Conservation (phyloP, 331 rosid species). For the Quercus lobata region DNA sequence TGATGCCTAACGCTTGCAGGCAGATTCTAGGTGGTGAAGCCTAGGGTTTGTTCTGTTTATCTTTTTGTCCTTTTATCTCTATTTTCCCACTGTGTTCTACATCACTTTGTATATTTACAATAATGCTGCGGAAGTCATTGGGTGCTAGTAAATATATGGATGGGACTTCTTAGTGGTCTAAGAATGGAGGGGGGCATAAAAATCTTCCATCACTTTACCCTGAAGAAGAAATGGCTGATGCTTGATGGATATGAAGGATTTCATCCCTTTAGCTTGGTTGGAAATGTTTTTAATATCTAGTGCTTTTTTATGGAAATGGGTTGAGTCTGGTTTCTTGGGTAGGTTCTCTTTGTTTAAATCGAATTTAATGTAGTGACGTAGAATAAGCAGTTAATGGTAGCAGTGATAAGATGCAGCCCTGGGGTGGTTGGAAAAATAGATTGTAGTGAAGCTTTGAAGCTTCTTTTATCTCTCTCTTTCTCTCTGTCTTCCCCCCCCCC, state of each 20-base stretch:
- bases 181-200: not conserved
- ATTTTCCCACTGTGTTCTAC: too few relatives aligned
- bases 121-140: not conserved
- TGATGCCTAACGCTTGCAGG: too few relatives aligned
- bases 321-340: not conserved
- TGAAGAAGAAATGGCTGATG: not conserved
- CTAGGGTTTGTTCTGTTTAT: too few relatives aligned
- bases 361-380: not conserved
- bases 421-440: not conserved
- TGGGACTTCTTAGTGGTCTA: not conserved
- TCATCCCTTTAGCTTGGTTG: not conserved
- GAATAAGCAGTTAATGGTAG: not conserved
- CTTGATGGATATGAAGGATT: not conserved
- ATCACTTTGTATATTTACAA: not conserved
- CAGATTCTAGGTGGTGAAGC: too few relatives aligned
- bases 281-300: not conserved
- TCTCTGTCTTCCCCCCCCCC: not conserved
- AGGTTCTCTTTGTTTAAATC: not conserved
- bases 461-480: not conserved
- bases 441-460: not conserved
- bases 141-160: not conserved
- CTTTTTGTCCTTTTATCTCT: too few relatives aligned
- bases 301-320: not conserved
- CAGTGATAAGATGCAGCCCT: not conserved
- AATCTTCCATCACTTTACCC: not conserved